Evolutionary conservation across 179 eudicot genomes (phyloP).

Genomic region (Nepenthes alata): DNA sequence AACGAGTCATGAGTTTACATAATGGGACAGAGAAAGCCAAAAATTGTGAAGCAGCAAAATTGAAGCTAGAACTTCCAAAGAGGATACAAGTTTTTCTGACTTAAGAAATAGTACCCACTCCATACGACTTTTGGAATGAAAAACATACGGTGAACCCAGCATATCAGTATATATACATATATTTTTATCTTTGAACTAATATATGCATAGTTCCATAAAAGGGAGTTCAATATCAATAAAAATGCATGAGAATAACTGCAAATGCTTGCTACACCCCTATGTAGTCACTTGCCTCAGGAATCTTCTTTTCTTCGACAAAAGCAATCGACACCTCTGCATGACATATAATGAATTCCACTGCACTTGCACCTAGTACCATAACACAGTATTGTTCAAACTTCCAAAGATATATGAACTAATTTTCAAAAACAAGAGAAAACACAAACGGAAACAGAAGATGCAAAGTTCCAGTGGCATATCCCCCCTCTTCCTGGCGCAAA

Average conservation of each 20-base stretch:
- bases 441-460: not conserved
- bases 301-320: constrained; percentile 68
- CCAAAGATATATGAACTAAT: not conserved
- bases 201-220: too few relatives aligned
- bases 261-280: not conserved
- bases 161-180: too few relatives aligned
- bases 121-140: too few relatives aligned
- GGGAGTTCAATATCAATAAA: not conserved
- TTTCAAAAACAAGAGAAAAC: not conserved
- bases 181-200: too few relatives aligned
- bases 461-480: not conserved
- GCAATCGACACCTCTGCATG: constrained; percentile 78
- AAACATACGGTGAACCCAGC: too few relatives aligned
- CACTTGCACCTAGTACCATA: constrained; percentile 58
- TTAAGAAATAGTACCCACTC: too few relatives aligned
- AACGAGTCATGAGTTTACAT: too few relatives aligned
- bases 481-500: too few relatives aligned
- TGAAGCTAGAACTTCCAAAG: too few relatives aligned
- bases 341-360: constrained; percentile 76
- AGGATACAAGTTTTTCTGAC: too few relatives aligned
- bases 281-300: constrained; percentile 43
- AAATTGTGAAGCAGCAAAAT: too few relatives aligned
- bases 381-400: constrained; percentile 5
- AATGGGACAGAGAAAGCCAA: too few relatives aligned
- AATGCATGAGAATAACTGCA: not conserved